A percentile compares a stretch with the other conserved stretches of the same genome.
Conservation (phyloP, 352 stramenopile species). For the Phytopythium oedochilum region DNA sequence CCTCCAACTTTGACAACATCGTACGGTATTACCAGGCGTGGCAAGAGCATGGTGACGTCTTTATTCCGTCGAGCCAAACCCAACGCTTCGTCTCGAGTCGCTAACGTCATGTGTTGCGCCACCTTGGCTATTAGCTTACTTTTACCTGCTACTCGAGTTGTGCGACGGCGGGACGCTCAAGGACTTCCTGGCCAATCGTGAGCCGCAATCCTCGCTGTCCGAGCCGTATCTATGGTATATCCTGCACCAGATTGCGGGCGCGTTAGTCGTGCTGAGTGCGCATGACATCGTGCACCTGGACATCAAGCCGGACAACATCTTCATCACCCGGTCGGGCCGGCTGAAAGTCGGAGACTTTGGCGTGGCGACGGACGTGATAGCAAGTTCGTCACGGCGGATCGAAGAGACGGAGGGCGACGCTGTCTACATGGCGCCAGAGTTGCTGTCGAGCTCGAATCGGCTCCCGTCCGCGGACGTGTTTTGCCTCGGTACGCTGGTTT, state of each 20-base stretch:
- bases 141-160: constrained; percentile 95
- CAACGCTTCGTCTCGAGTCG: background rate
- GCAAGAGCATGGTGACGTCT: constrained; percentile 86
- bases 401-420: constrained; percentile 92
- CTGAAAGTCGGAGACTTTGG: constrained; percentile 93
- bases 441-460: constrained; percentile 66
- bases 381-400: constrained; percentile 11
- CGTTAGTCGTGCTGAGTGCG: constrained; percentile 87
- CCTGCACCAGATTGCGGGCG: constrained; percentile 60
- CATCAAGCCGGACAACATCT: constrained; percentile 97
- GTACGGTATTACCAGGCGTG: constrained; percentile 94
- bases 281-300: constrained; percentile 93
- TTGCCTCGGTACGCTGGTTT: constrained; percentile 65
- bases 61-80: no score
- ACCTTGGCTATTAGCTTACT: constrained; percentile 36
- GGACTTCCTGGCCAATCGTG: constrained; percentile 45
- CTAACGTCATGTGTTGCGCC: background rate
- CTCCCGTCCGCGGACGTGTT: constrained; percentile 92
- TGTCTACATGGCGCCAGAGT: constrained; percentile 89
- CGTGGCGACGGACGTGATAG: constrained; percentile 63
- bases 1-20: constrained; percentile 75
- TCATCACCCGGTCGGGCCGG: constrained; percentile 60
- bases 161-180: constrained; percentile 87
- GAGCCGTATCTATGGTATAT: constrained; percentile 74
- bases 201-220: constrained; percentile 22